Evolutionary conservation across 306 rosid species (phyloP).

Genomic region (Potentilla sterilis): DNA sequence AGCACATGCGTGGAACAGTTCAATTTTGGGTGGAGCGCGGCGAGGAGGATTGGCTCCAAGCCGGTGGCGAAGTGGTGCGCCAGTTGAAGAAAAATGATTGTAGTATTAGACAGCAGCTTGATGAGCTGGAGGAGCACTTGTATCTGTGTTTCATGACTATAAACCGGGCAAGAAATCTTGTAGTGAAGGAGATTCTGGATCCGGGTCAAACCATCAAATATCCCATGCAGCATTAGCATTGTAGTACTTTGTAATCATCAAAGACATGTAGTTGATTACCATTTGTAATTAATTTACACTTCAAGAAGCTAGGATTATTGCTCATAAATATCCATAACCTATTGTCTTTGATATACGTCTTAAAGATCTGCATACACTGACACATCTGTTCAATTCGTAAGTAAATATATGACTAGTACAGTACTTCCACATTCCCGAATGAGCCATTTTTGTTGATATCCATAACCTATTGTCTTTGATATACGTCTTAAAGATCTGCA

Average conservation of each 20-base stretch:
- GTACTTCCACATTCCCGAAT: neutral
- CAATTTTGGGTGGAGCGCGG: slow-evolving; percentile 59
- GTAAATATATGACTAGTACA: neutral
- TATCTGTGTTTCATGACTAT: slow-evolving; percentile 84
- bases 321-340: neutral
- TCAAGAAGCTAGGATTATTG: neutral
- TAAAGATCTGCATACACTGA: neutral
- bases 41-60: slow-evolving; percentile 37
- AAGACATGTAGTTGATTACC: neutral
- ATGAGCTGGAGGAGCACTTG: slow-evolving; percentile 83
- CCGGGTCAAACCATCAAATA: neutral
- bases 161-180: slow-evolving; percentile 69
- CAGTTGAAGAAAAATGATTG: slow-evolving; percentile 47
- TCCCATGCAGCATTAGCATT: neutral
- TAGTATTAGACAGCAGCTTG: slow-evolving; percentile 55
- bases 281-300: neutral
- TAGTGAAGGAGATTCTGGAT: slow-evolving; percentile 44
- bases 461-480: neutral
- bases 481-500: no score
- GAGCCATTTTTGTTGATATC: neutral
- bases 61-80: slow-evolving; percentile 45
- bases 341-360: neutral
- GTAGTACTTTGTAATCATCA: neutral
- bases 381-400: neutral
- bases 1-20: slow-evolving; percentile 39